These are phyloP conservation scores for Diacronema lutheri DNA, from an alignment of 78 protist genomes.

Conservation along the genomic window DNA sequence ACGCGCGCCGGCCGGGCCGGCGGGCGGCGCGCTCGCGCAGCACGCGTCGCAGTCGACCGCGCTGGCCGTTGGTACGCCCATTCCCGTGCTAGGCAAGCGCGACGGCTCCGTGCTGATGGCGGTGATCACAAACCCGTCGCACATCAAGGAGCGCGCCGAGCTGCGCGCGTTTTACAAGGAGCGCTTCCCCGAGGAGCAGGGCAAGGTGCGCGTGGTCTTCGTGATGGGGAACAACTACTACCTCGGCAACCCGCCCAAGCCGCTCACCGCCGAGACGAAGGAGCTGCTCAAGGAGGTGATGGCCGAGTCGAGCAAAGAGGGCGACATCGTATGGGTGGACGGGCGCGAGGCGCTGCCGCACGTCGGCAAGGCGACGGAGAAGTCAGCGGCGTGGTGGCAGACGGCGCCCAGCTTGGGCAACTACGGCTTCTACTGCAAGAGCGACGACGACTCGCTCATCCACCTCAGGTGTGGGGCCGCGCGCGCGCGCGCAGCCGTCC, in stretches of 20 bases:
- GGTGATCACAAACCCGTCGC: background rate
- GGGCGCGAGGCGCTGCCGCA: slow-evolving; percentile 9
- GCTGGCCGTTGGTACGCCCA: too few relatives aligned
- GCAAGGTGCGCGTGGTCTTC: background rate
- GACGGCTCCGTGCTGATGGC: background rate
- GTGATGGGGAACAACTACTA: background rate
- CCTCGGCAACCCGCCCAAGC: background rate
- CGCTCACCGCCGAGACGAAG: background rate
- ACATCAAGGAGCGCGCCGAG: background rate
- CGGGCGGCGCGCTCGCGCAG: too few relatives aligned
- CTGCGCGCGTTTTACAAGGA: background rate
- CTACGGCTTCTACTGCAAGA: background rate
- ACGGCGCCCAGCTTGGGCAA: background rate
- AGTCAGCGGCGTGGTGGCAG: background rate
- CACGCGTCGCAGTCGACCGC: too few relatives aligned
- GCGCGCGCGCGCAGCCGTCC: too few relatives aligned
- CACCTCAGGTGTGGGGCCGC: background rate
- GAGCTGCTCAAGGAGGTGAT: background rate
- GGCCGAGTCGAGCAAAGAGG: background rate
- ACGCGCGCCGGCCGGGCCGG: too few relatives aligned
- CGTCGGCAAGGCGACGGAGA: slow-evolving; percentile 21
- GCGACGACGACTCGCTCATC: slow-evolving; percentile 15
- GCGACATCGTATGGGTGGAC: background rate
- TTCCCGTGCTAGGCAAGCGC: too few relatives aligned
- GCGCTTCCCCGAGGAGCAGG: background rate